These are phyloP conservation scores for Artemisia annua DNA, from an alignment of 129 eudicot species.

Conservation along the genomic window DNA sequence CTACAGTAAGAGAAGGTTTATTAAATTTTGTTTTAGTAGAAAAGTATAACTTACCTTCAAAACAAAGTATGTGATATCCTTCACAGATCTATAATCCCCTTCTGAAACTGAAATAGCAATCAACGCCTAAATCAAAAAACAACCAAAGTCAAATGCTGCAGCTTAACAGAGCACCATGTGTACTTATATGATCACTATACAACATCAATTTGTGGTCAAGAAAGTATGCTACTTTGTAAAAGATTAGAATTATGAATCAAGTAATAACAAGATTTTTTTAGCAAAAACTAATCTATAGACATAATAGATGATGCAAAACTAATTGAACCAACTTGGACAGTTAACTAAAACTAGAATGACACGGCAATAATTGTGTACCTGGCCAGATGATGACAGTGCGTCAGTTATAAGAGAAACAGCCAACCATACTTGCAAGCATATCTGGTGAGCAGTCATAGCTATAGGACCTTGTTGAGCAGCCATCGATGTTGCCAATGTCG, in stretches of 20 bases:
- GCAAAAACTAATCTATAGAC: not conserved
- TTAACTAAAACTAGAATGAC: not conserved
- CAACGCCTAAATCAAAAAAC: conserved; percentile 58
- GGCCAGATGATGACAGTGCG: conserved; percentile 89
- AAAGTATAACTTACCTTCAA: conserved; percentile 50
- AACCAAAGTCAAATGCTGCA: not conserved
- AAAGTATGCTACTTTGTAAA: not conserved
- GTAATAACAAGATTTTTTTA: not conserved
- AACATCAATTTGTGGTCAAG: not conserved
- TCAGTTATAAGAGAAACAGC: conserved; percentile 93
- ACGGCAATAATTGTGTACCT: conserved; percentile 38
- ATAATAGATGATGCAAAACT: not conserved
- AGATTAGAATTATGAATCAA: not conserved
- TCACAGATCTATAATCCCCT: conserved; percentile 68
- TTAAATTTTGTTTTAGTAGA: not conserved
- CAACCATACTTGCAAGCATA: conserved; percentile 91
- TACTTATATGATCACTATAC: not conserved
- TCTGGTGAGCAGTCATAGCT: conserved; percentile 98
- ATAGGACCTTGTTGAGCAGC: conserved; percentile 96
- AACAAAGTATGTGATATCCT: conserved; percentile 65
- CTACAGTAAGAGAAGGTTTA: not conserved
- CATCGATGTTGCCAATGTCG: conserved; percentile 81
- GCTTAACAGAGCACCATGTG: not conserved
- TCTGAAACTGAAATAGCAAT: conserved; percentile 76
- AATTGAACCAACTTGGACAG: not conserved